Evolutionary conservation across 2,329 filamentous ascomycete species (phyloP).

Genomic region (Aspergillus brunneoviolaceus): DNA sequence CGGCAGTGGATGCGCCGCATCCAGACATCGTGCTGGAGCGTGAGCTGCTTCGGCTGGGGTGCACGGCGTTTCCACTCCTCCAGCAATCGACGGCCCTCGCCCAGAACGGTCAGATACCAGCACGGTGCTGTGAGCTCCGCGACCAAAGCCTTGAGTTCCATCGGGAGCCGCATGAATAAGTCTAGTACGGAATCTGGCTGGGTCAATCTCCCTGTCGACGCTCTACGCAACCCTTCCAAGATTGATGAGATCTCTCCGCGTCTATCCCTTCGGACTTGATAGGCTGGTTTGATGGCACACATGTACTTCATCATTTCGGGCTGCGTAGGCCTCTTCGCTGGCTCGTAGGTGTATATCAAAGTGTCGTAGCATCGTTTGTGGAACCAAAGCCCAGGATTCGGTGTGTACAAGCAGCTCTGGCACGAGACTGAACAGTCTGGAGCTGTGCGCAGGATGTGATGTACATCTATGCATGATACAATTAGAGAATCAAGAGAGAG

Average conservation of each 20-base stretch:
- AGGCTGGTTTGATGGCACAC: no score
- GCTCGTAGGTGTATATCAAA: no score
- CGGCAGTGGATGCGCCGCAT: background rate
- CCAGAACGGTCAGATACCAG: slow-evolving; percentile 15
- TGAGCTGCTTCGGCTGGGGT: background rate
- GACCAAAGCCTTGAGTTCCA: slow-evolving; percentile 1
- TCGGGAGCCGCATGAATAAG: background rate
- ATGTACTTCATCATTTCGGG: no score
- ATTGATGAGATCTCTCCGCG: background rate
- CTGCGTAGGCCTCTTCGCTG: no score
- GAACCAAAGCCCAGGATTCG: no score
- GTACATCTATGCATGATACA: no score
- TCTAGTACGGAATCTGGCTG: slow-evolving; percentile 3
- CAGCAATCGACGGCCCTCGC: slow-evolving; percentile 10
- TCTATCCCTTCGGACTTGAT: background rate
- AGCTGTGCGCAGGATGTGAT: no score
- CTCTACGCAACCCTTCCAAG: slow-evolving; percentile 5
- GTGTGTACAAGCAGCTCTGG: no score
- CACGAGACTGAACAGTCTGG: no score
- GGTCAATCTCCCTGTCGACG: background rate
- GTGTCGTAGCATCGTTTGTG: no score
- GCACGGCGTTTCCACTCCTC: background rate
- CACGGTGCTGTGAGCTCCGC: slow-evolving; percentile 6
- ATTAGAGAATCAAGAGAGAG: no score
- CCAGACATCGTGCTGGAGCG: slow-evolving; percentile 1